Base-by-base conservation (phyloP, 1,284 basidiomycete genomes). In the Jaminaea rosea region DNA sequence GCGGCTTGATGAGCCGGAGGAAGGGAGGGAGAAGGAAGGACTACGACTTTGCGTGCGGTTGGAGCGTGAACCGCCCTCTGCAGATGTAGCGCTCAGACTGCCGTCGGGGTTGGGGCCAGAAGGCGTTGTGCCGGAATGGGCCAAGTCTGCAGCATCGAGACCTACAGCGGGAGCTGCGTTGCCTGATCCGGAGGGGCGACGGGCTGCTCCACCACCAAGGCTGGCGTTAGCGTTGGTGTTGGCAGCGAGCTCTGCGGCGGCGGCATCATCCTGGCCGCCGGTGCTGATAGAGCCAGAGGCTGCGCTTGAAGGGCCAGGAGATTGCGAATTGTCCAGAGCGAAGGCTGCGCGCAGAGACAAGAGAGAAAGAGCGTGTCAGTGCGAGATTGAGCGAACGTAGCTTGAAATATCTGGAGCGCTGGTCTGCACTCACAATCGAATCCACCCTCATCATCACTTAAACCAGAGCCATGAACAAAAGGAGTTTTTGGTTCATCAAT, bases 401-500 rank as follows among this genome's bases (percentile, higher is more conserved):
- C n/a, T n/a, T n/a, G n/a, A n/a, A n/a, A n/a, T n/a, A n/a, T n/a
- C n/a, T n/a, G n/a, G n/a, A n/a, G n/a, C n/a, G n/a, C n/a, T n/a
- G n/a, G n/a, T n/a, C n/a, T n/a, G n/a, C n/a, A 60, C 59, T 57
- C 42, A 66, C 59, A 26, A 36, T n/a, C 29, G 9, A 44, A 23
- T 3, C 63, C 58, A 9, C 69, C 68, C 26, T 67, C 67, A 8
- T 69, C 67, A 19, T 64, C 62, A 4, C 58, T 62, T 7, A 63
- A 50, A 36, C 52, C 52, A 4, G 63, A 56, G 39, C 62, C 60
- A 13, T 62, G 59, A n/a, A 73, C 71, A 34, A 73, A 73, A 13
- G 71, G 71, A 3, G 71, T 73, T 55, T 73, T 73, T 47, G 71
- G 71, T 55, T 73, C 71, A 45, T 73, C 71, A 41, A 73, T 70